Evolutionary conservation across 768 basidiomycete genomes (phyloP).

Genomic region (Suillus plorans): DNA sequence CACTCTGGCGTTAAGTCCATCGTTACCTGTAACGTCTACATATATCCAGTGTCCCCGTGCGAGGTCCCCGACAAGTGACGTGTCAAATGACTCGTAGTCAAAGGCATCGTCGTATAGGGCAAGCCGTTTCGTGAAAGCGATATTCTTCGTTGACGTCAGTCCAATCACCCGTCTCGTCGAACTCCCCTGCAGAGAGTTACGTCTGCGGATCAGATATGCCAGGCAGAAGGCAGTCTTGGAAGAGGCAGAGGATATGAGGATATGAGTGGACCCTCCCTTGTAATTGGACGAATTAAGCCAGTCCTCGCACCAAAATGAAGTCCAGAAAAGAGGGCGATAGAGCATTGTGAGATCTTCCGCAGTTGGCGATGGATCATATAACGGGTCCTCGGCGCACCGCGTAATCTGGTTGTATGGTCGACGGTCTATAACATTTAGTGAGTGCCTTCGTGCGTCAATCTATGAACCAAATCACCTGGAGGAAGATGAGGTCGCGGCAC

Average conservation of each 20-base stretch:
- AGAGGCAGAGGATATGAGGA: slow-evolving; percentile 70
- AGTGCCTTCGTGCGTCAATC: neutral
- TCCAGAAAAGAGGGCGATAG: slow-evolving; percentile 74
- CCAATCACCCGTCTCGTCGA: slow-evolving; percentile 47
- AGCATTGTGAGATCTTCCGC: slow-evolving; percentile 69
- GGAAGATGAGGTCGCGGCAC: slow-evolving; percentile 64
- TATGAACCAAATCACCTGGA: slow-evolving; percentile 37
- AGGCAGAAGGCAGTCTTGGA: slow-evolving; percentile 73
- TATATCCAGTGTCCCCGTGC: slow-evolving; percentile 50
- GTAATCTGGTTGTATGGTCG: slow-evolving; percentile 68
- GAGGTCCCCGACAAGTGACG: slow-evolving; percentile 29
- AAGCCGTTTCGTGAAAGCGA: slow-evolving; percentile 52
- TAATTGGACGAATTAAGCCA: slow-evolving; percentile 57
- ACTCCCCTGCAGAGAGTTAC: slow-evolving; percentile 22
- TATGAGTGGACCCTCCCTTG: slow-evolving; percentile 42
- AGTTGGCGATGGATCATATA: slow-evolving; percentile 46
- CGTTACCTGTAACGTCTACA: slow-evolving; percentile 63
- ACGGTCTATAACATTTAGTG: slow-evolving; percentile 44
- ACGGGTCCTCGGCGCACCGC: slow-evolving; percentile 55
- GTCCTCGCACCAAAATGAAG: slow-evolving; percentile 74
- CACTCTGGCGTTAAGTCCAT: slow-evolving; percentile 46
- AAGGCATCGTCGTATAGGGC: slow-evolving; percentile 58
- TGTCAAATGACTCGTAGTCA: slow-evolving; percentile 49
- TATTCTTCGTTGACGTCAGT: slow-evolving; percentile 57
- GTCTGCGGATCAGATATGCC: slow-evolving; percentile 57